These are phyloP conservation scores for Microcera coccophila DNA, from an alignment of 2,329 filamentous ascomycete species.

Conservation along the genomic window DNA sequence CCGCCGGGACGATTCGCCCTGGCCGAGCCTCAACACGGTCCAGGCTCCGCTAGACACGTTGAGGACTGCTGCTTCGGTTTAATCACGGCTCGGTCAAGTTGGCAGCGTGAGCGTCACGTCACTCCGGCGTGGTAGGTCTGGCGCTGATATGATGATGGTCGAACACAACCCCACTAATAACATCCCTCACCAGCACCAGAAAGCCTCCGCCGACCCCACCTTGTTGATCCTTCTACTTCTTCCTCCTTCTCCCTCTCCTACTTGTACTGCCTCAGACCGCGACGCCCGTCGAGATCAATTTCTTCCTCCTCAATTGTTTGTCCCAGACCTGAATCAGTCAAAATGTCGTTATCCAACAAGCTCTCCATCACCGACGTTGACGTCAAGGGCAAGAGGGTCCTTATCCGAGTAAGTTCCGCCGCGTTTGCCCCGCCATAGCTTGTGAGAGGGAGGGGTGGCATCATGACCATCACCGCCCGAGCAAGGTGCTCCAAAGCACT, in stretches of 20 bases:
- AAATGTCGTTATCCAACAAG: constrained; percentile 98
- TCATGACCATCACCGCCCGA: neutral
- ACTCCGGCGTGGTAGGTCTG: neutral
- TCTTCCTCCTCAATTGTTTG: constrained; percentile 20
- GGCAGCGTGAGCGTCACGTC: constrained; percentile 1
- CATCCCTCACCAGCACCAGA: too few species aligned
- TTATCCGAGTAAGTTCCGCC: constrained; percentile 75
- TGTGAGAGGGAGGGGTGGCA: neutral
- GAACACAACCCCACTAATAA: neutral
- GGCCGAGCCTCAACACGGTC: neutral
- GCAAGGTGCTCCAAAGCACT: neutral
- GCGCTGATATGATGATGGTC: too few species aligned
- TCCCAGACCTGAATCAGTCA: constrained; percentile 28
- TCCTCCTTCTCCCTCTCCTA: constrained; percentile 17
- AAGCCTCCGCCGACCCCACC: constrained; percentile 19
- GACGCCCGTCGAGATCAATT: constrained; percentile 9
- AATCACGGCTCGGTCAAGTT: neutral
- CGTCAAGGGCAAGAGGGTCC: constrained; percentile 95
- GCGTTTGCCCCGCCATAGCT: constrained; percentile 29
- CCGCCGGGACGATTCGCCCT: neutral
- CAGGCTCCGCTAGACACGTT: too few species aligned
- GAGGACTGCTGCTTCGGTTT: too few species aligned
- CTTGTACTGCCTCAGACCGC: neutral
- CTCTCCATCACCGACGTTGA: constrained; percentile 95
- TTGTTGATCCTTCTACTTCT: constrained; percentile 7